phyloP scores from a whole-genome alignment of 2,329 filamentous ascomycete genomes.

The Catunica adiposa region DNA sequence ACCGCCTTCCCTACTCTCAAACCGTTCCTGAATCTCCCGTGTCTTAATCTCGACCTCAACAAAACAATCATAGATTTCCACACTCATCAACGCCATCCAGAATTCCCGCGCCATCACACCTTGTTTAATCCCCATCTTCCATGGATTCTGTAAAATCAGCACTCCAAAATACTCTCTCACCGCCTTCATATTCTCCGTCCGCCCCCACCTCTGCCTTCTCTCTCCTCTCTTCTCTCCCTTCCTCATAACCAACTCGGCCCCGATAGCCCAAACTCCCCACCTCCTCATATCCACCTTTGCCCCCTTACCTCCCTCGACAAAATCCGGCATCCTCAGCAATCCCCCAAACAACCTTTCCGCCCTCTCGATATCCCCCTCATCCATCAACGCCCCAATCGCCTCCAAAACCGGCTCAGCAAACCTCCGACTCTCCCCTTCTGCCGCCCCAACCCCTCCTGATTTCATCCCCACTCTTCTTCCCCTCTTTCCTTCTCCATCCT shows the following conservation, averaged over 20 bases:
- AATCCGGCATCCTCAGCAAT: constrained; percentile 8
- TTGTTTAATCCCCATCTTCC: constrained; percentile 40
- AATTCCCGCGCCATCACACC: constrained; percentile 45
- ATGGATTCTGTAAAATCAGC: constrained; percentile 61
- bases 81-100: constrained; percentile 62
- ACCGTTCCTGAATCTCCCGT: constrained; percentile 9
- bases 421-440: constrained; percentile 9
- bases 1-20: neutral
- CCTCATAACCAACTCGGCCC: constrained; percentile 67
- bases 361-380: constrained; percentile 9
- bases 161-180: constrained; percentile 53
- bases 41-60: constrained; percentile 34
- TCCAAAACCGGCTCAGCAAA: constrained; percentile 11
- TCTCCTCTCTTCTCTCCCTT: constrained; percentile 8
- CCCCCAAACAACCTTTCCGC: constrained; percentile 10
- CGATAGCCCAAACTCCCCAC: constrained; percentile 63
- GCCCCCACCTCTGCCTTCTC: constrained; percentile 23
- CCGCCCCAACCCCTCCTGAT: neutral
- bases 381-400: constrained; percentile 7
- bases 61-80: constrained; percentile 64
- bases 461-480: neutral
- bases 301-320: constrained; percentile 12
- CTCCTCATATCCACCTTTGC: constrained; percentile 43
- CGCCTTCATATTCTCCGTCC: constrained; percentile 28
- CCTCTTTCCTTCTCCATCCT: constrained; percentile 1